Conservation (phyloP, 1,139 yeast species). For the Chernovozyma aurita region DNA sequence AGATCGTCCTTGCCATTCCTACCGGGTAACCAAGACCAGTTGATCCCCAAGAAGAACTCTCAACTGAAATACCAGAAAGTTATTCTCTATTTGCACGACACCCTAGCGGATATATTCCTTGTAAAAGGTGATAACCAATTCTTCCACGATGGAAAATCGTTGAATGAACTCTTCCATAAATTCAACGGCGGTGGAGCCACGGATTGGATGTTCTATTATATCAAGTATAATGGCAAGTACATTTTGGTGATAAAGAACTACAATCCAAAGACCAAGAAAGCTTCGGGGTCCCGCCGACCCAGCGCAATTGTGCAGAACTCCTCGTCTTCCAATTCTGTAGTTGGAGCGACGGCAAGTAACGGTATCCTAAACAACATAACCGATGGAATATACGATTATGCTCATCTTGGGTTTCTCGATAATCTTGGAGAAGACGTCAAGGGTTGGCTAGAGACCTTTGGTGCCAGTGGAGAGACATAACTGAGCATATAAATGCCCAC, state of each 20-base stretch:
- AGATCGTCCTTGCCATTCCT: slow-evolving; percentile 40
- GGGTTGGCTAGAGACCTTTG: slow-evolving; percentile 34
- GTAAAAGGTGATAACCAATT: slow-evolving; percentile 22
- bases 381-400: slow-evolving; percentile 23
- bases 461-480: slow-evolving; percentile 17
- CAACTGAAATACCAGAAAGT: slow-evolving; percentile 16
- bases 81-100: slow-evolving; percentile 38
- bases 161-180: slow-evolving; percentile 38
- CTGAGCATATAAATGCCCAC: background rate
- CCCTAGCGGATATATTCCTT: slow-evolving; percentile 30
- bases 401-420: slow-evolving; percentile 36
- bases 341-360: background rate
- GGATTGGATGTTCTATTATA: slow-evolving; percentile 45
- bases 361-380: slow-evolving; percentile 15
- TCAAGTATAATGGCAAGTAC: slow-evolving; percentile 26
- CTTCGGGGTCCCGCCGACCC: background rate
- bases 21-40: slow-evolving; percentile 16
- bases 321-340: background rate
- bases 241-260: slow-evolving; percentile 36
- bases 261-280: slow-evolving; percentile 12
- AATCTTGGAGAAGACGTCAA: slow-evolving; percentile 44
- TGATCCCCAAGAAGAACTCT: slow-evolving; percentile 8
- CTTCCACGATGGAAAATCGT: slow-evolving; percentile 11
- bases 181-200: slow-evolving; percentile 34
- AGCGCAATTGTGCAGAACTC: background rate